Evolutionary conservation across 805 yeast species (phyloP), one percentile per base, ranked within the genome.

Genomic region (Kregervanrija fluxuum): DNA sequence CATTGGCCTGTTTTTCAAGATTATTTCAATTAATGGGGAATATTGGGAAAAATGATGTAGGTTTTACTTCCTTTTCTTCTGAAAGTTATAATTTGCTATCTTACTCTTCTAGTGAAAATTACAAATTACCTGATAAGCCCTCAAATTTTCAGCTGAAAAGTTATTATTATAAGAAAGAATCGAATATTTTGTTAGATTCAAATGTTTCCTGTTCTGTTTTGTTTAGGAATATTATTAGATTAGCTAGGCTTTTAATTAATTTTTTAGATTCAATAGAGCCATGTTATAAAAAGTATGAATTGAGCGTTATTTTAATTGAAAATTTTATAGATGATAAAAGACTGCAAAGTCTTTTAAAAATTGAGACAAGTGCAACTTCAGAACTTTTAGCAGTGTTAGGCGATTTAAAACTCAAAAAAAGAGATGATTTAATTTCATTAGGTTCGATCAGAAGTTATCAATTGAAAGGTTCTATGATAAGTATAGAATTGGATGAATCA

Each of bases 1-100:
- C 91, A 0, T 56, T 82, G 33, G 62, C 58, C 3, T 70, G 74
- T 16, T 82, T 78, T 50, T 73, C 74, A 31, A 67, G 65, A 30
- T 53, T 85, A 5, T 67, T 69, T 17, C 30, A 42, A 8, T 15
- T n/a, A 1, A 43, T 54, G 11, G 54, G 50, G 5, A 42, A 32
- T n/a, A 32, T 59, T 6, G 41, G 43, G 5, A 22, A 45, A 10
- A 43, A 11, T 4, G 50, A 54, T 13, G 61, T 22, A 2, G 28
- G 28, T 6, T 22, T 22, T 22, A 22, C 28, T 5, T 22, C 28
- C 6, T 22, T 22, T 22, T 22, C 28, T 6, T 5, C 6, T 22
- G 28, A 22, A 22, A 22, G 8, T 22, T 22, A 22, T 6, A 22
- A 8, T 22, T 22, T 22, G 6, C 28, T 22, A 6, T 22, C 6